Conservation (phyloP, 2,329 filamentous ascomycete species). For the Colletotrichum chlorophyti region DNA sequence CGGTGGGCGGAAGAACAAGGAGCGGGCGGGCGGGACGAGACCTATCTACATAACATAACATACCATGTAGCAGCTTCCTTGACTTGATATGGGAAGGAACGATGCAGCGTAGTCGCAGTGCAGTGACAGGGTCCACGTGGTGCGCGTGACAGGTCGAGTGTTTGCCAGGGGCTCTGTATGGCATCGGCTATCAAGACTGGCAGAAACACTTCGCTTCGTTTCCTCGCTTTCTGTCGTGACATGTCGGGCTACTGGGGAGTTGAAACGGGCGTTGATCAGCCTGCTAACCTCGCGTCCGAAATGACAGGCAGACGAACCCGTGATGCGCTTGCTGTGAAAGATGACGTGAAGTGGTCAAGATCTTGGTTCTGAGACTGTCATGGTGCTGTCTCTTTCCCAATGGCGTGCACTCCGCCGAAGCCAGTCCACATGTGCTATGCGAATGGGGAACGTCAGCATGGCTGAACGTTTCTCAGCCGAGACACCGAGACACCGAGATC, state of each 20-base stretch:
- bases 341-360: neutral
- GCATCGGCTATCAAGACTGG: no score
- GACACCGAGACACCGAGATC: constrained; percentile 25
- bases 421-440: constrained; percentile 19
- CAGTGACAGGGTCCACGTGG: constrained; percentile 30
- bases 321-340: constrained; percentile 1
- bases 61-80: no score
- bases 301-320: no score
- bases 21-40: constrained; percentile 20
- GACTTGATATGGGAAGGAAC: constrained; percentile 5
- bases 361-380: neutral
- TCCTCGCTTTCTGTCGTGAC: neutral
- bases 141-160: constrained; percentile 25
- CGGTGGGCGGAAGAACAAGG: constrained; percentile 25
- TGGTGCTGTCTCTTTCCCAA: constrained; percentile 1
- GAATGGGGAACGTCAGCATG: constrained; percentile 16
- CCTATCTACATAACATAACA: no score
- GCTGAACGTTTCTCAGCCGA: constrained; percentile 19
- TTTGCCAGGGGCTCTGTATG: constrained; percentile 12
- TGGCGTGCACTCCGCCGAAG: neutral
- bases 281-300: no score
- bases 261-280: no score
- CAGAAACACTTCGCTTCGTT: constrained; percentile 3
- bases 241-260: no score
- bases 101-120: constrained; percentile 12